phyloP scores from a whole-genome alignment of 176 grass and related monocot genomes.

The Themeda triandra region DNA sequence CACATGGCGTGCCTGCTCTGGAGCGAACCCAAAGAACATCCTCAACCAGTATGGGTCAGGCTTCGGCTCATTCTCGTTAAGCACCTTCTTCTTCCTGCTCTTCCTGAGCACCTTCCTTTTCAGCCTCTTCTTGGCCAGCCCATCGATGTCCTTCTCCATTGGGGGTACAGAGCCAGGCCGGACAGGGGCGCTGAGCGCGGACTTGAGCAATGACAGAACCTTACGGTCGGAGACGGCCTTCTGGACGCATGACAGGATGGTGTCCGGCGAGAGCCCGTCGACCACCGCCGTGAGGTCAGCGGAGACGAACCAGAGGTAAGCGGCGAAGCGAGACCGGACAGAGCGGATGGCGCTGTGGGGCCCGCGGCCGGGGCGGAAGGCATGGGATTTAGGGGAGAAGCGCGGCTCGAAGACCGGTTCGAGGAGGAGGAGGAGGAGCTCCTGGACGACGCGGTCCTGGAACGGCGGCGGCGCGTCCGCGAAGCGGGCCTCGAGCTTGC shows the following conservation, averaged over 20 bases:
- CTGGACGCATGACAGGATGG: constrained; percentile 60
- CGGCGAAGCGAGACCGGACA: constrained; percentile 76
- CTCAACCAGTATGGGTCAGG: constrained; percentile 90
- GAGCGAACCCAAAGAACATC: constrained; percentile 80
- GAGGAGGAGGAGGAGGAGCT: constrained; percentile 81
- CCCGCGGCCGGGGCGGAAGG: constrained; percentile 73
- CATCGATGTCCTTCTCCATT: constrained; percentile 38
- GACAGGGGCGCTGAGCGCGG: constrained; percentile 48
- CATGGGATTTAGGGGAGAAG: constrained; percentile 87
- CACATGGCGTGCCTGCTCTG: constrained; percentile 51
- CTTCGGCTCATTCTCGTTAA: constrained; percentile 82
- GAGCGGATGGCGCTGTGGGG: constrained; percentile 81
- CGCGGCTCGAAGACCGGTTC: constrained; percentile 83
- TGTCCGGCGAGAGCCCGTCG: constrained; percentile 44
- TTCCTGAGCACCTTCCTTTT: constrained; percentile 87
- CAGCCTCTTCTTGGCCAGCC: constrained; percentile 69
- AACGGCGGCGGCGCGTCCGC: constrained; percentile 61
- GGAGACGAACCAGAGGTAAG: constrained; percentile 90
- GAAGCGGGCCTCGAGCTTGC: constrained; percentile 66
- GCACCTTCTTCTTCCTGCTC: constrained; percentile 90
- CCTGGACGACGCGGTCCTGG: constrained; percentile 84
- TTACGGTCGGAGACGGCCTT: constrained; percentile 62
- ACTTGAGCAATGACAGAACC: constrained; percentile 79
- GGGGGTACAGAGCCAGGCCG: constrained; percentile 41
- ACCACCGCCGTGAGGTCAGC: constrained; percentile 67